Evolutionary conservation across 768 basidiomycete genomes (phyloP), one percentile per base, ranked within the genome.

Genomic region (Paxillus ammoniavirescens): DNA sequence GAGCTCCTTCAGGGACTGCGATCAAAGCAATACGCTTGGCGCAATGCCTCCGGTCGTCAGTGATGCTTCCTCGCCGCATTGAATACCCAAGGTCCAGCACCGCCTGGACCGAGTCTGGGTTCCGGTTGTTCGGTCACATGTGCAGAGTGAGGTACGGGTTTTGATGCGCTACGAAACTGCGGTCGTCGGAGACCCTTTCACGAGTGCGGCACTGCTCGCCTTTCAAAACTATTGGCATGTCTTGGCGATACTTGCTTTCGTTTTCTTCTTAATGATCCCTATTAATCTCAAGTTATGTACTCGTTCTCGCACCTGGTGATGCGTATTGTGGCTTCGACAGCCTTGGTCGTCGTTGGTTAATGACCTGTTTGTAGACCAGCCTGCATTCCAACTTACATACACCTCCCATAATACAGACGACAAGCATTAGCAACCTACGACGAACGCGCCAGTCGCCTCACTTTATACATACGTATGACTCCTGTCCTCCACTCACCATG

Each of bases 1-100:
- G 59, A 70, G n/a, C 66, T 79, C 43, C 68, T 79, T n/a, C 67
- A 65, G 15, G 76, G 75, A 15, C 63, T 78, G 23, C 71, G 70
- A 55, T 64, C 65, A 52, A 78, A 77, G 56, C 77, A 78, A 58
- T 62, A 62, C 17, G 69, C 72, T n/a, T 78, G 67, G 67, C 65
- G 58, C 21, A 58, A 5, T 5, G 65, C 55, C 10, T 17, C 40
- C 9, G 42, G n/a, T 15, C 60, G 60, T n/a, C 49, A 35, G 57
- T 54, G 5, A 23, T 46, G 6, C 26, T 30, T 0, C 56, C 59
- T 7, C 49, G n/a, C n/a, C 54, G 23, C 5, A 47, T 51, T 7
- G 56, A 55, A 15, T 40, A 38, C 37, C 37, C 40, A 40, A 2
- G 44, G 35, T 8, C 42, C 13, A 38, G 13, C 28, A 9, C 31